A percentile compares a stretch with the other conserved stretches of the same genome.
Evolutionary conservation across 768 basidiomycete species (phyloP).

Genomic region (Sarcomyxa edulis): DNA sequence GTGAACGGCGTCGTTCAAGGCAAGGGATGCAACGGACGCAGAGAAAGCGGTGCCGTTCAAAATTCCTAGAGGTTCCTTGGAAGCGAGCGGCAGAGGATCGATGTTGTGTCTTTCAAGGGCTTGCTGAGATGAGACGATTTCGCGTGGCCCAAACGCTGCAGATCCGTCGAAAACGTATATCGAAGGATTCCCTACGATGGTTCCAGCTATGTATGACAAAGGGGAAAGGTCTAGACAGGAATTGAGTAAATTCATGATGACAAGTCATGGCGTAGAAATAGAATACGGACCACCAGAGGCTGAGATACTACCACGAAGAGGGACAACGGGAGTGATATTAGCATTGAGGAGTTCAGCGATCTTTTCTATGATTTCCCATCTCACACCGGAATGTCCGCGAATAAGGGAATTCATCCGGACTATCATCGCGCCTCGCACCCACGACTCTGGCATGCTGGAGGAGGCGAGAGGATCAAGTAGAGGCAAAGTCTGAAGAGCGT

Average conservation of each 20-base stretch:
- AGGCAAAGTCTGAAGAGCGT: conserved; percentile 49
- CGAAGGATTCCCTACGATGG: conserved; percentile 74
- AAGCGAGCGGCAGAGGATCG: conserved; percentile 58
- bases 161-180: conserved; percentile 66
- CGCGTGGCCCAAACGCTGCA: conserved; percentile 38
- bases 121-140: conserved; percentile 47
- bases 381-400: conserved; percentile 83
- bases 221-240: conserved; percentile 59
- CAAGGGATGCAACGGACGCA: conserved; percentile 71
- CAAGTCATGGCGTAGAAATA: conserved; percentile 8
- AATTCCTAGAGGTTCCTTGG: conserved; percentile 78
- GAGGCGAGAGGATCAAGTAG: conserved; percentile 65
- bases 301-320: conserved; percentile 78
- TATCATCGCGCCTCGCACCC: conserved; percentile 85
- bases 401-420: conserved; percentile 87
- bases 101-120: conserved; percentile 60
- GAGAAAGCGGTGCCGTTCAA: conserved; percentile 86
- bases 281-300: conserved; percentile 64
- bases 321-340: conserved; percentile 76
- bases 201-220: conserved; percentile 79
- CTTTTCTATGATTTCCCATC: conserved; percentile 74
- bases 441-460: conserved; percentile 77
- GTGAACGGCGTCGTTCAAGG: conserved; percentile 66
- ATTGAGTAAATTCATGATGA: background rate
- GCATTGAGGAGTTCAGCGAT: conserved; percentile 69